Evolutionary conservation across 2,329 filamentous ascomycete genomes (phyloP), one percentile per base, ranked within the genome.

Genomic region (Colletotrichum aenigma): DNA sequence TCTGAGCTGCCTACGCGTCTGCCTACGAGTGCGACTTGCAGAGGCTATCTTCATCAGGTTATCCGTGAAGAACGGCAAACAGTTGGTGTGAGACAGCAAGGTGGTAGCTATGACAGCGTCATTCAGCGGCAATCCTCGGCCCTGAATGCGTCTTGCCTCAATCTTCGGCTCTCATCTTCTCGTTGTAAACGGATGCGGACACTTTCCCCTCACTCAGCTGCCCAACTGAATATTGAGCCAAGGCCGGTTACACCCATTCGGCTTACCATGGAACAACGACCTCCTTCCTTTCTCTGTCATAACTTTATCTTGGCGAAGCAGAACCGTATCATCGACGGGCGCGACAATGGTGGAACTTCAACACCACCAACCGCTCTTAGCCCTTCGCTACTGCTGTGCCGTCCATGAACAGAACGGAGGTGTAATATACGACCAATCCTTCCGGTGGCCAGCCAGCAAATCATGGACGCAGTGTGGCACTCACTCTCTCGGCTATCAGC

Each of bases 401-500:
- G 62, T 38, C 36, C 16, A 16, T 32, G 62, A 26, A 48, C 61
- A 38, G 60, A 43, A n/a, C 16, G 38, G 61, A 64, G 66, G 52
- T 62, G 34, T 28, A 34, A 36, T 21, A 62, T 62, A 36, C 30
- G 34, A 61, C 43, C 67, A 72, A 67, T 72, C 61, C 18, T 61
- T 62, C 52, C 7, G 21, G 34, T 21, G 32, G 34, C 48, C 24
- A 32, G 32, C 24, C 26, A 58, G 32, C 64, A 65, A 76, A 76
- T 43, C 70, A 66, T 28, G n/a, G 18, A 15, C 56, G 61, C 13
- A 24, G 70, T 24, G 58, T 68, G 58, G 34, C 65, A 52, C 55
- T 38, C 18, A 28, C 55, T n/a, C 24, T 69, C 58, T 69, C 65
- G 74, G 74, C 52, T 65, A 76, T 69, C 70, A 69, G 28, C 32